A percentile compares a stretch with the other conserved stretches of the same genome.
Conservation (phyloP, 768 basidiomycete genomes). For the Multifurca ochricompacta region DNA sequence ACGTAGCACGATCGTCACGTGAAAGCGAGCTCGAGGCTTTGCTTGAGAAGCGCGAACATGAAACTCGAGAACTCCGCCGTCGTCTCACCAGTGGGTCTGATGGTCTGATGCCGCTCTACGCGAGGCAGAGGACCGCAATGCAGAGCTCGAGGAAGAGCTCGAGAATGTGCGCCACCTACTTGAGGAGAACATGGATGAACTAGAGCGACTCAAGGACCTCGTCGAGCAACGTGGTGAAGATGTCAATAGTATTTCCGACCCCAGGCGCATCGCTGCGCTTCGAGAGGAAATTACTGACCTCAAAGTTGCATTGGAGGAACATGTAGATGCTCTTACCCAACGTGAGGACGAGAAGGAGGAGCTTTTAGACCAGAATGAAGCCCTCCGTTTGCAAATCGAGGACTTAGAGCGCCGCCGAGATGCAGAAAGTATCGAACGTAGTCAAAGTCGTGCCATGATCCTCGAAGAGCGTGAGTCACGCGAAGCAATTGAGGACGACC, state of each 20-base stretch:
- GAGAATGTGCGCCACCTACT: slow-evolving; percentile 61
- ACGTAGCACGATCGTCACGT: slow-evolving; percentile 36
- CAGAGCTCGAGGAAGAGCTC: slow-evolving; percentile 65
- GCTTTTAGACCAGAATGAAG: slow-evolving; percentile 56
- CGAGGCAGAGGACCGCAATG: slow-evolving; percentile 53
- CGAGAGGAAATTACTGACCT: slow-evolving; percentile 60
- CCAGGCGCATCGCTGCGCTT: slow-evolving; percentile 46
- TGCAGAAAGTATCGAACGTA: slow-evolving; percentile 59
- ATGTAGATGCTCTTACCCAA: slow-evolving; percentile 44
- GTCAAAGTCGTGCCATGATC: slow-evolving; percentile 62
- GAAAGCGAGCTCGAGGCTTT: slow-evolving; percentile 73
- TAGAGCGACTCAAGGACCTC: slow-evolving; percentile 64
- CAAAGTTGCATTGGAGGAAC: slow-evolving; percentile 47
- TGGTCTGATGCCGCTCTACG: slow-evolving; percentile 40
- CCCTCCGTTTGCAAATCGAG: slow-evolving; percentile 58
- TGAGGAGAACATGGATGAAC: slow-evolving; percentile 80
- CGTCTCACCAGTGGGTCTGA: slow-evolving; percentile 31
- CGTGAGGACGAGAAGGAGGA: slow-evolving; percentile 70
- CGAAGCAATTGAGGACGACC: slow-evolving; percentile 71
- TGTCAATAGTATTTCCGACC: slow-evolving; percentile 34
- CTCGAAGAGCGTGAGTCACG: slow-evolving; percentile 66
- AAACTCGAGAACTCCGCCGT: slow-evolving; percentile 58
- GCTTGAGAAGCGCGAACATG: slow-evolving; percentile 64
- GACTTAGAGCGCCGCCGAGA: slow-evolving; percentile 53
- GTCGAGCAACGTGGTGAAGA: slow-evolving; percentile 43